Base-by-base conservation (phyloP, 108 stramenopile species). In the Parietichytrium sp. region DNA sequence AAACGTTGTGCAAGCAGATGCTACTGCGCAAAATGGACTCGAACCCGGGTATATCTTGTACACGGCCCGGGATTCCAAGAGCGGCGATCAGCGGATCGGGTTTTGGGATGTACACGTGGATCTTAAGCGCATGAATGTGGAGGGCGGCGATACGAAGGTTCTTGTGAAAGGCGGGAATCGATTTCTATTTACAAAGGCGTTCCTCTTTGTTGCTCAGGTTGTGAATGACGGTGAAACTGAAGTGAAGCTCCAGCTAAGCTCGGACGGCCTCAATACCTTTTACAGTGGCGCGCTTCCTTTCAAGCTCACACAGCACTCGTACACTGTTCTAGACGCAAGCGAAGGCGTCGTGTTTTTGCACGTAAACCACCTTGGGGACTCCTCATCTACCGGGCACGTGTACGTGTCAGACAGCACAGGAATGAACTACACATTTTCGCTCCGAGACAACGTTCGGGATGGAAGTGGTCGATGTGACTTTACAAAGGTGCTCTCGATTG, bases 241-340 rank as follows among this genome's bases (percentile, higher is more conserved):
- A 13, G 79, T 80, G 20, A 51, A 27, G 29, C 79, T 80, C 10
- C 49, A 38, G n/a, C 16, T 80, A 18, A 48, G 45, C 25, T 13
- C 79, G 12, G 50, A 80, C 49, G 29, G 79, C 79, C 23, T 49
- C 8, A 25, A 15, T 6, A 8, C 49, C 29, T 51, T 51, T 27
- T 48, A 48, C 25, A 6, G 6, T n/a, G 49, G 29, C 29, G 29
- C 18, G 1, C 50, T 80, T 49, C 79, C 79, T 18, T 80, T 51
- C 27, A 13, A 29, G 4, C 18, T 80, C 49, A 48, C 25, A 10
- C 79, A 80, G 33, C 29, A 80, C n/a, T 20, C 25, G 6, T 80
- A 36, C 50, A 80, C 79, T 4, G 42, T 80, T 18, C 79, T 80
- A 30, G 79, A 80, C n/a, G 26, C 79, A 30, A 48, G 23, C 49